Conservation (phyloP, 345 rosid genomes). For the Aegle marmelos region DNA sequence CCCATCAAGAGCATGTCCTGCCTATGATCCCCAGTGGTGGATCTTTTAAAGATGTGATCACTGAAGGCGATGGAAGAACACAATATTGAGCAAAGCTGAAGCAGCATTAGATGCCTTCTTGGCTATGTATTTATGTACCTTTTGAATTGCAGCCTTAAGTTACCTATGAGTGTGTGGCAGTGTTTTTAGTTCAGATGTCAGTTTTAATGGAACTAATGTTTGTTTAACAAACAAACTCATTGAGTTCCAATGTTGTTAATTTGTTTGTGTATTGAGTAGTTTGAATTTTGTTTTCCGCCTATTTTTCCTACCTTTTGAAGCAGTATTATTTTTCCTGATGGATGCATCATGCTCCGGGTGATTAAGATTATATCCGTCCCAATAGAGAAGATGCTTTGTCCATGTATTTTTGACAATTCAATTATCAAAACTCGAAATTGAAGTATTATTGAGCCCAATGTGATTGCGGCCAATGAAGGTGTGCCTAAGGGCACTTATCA, state of each 20-base stretch:
- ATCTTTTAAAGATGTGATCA: constrained; percentile 79
- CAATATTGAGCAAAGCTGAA: constrained; percentile 25
- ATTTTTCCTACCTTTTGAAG: no score
- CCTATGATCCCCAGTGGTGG: constrained; percentile 99
- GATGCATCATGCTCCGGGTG: no score
- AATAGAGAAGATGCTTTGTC: no score
- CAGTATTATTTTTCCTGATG: no score
- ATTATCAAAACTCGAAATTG: no score
- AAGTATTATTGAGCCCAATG: no score
- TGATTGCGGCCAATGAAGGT: no score
- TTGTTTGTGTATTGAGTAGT: no score
- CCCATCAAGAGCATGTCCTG: constrained; percentile 94
- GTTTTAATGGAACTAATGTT: constrained; percentile 2
- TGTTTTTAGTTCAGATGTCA: neutral
- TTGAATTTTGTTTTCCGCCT: no score
- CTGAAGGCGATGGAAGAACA: constrained; percentile 88
- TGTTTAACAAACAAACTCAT: neutral
- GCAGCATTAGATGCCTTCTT: neutral
- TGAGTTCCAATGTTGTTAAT: neutral
- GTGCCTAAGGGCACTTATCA: no score
- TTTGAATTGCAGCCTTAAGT: neutral
- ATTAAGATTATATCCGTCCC: no score
- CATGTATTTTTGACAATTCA: no score
- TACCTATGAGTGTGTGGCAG: neutral
- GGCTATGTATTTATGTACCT: constrained; percentile 11